These are phyloP conservation scores for Pseudogymnoascus sp. DNA, from an alignment of 2,329 filamentous ascomycete species.

Conservation along the genomic window DNA sequence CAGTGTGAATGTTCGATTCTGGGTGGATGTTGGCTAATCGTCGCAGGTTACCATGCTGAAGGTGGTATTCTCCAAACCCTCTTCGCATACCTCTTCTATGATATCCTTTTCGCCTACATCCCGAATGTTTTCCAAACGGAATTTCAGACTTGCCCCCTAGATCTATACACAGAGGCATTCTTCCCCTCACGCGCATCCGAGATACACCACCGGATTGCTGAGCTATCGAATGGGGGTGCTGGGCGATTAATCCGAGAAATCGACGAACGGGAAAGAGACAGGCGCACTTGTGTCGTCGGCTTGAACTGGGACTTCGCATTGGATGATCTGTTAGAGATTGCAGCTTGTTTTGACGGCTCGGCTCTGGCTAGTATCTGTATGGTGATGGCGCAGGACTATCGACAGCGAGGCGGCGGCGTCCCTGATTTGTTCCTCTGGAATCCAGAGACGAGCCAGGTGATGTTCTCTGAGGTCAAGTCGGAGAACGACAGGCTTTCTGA, in stretches of 20 bases:
- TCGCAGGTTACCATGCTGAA: slow-evolving; percentile 65
- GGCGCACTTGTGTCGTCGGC: slow-evolving; percentile 78
- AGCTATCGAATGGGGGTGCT: slow-evolving; percentile 78
- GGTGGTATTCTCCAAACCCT: slow-evolving; percentile 87
- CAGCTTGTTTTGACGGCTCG: slow-evolving; percentile 67
- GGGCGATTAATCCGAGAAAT: slow-evolving; percentile 58
- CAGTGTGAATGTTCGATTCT: not conserved
- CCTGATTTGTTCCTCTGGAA: slow-evolving; percentile 88
- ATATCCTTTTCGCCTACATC: slow-evolving; percentile 85
- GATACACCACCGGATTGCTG: slow-evolving; percentile 78
- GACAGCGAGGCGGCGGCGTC: slow-evolving; percentile 74
- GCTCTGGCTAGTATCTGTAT: slow-evolving; percentile 81
- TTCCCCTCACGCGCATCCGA: slow-evolving; percentile 78
- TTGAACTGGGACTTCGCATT: slow-evolving; percentile 84
- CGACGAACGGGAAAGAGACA: slow-evolving; percentile 59
- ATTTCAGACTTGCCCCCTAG: slow-evolving; percentile 88
- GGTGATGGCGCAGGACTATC: slow-evolving; percentile 92
- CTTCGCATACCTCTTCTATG: slow-evolving; percentile 84
- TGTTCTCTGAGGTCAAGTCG: slow-evolving; percentile 75
- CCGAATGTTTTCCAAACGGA: slow-evolving; percentile 96
- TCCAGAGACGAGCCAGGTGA: slow-evolving; percentile 27
- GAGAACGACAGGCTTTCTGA: slow-evolving; percentile 91
- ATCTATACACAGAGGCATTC: slow-evolving; percentile 89
- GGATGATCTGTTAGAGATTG: slow-evolving; percentile 71
- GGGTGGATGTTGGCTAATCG: not conserved